phyloP scores from a whole-genome alignment of 2,329 filamentous ascomycete genomes.

The Ascochyta clinopodiicola region DNA sequence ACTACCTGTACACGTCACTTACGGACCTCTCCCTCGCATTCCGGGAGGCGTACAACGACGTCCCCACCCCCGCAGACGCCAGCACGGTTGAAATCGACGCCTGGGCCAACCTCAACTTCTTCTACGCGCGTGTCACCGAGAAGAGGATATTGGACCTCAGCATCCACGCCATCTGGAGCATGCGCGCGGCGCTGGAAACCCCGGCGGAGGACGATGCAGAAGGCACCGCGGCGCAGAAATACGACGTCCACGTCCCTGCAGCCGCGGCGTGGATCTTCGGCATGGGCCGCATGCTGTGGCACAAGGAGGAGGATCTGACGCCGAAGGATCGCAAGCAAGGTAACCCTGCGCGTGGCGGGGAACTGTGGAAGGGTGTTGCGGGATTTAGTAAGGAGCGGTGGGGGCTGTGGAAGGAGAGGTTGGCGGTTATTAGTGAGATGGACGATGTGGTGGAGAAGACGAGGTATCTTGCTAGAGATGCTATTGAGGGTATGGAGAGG shows the following conservation, averaged over 20 bases:
- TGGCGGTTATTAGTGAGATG: conserved; percentile 30
- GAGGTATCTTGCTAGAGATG: conserved; percentile 30
- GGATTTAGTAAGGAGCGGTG: conserved; percentile 43
- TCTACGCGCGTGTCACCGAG: conserved; percentile 35
- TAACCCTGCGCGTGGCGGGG: conserved; percentile 38
- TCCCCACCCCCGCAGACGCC: conserved; percentile 24
- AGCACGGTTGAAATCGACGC: conserved; percentile 34
- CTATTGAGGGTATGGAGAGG: conserved; percentile 38
- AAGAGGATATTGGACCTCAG: conserved; percentile 23
- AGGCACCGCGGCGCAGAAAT: conserved; percentile 30
- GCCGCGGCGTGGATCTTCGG: conserved; percentile 40
- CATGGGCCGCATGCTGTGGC: conserved; percentile 28
- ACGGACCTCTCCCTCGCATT: conserved; percentile 32
- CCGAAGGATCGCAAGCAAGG: conserved; percentile 34
- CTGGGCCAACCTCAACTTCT: conserved; percentile 43
- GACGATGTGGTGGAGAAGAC: conserved; percentile 33
- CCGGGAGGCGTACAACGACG: conserved; percentile 42
- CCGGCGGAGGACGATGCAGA: conserved; percentile 22
- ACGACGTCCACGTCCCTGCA: conserved; percentile 37
- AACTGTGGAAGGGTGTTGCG: conserved; percentile 38
- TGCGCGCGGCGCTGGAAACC: conserved; percentile 39
- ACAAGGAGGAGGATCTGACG: conserved; percentile 37
- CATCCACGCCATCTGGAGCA: conserved; percentile 37
- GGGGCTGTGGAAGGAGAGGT: conserved; percentile 42
- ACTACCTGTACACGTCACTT: conserved; percentile 29